Percentiles rank a stretch among this genome's conserved stretches.
Conservation (phyloP, 2,329 filamentous ascomycete genomes). For the Exophiala xenobiotica region DNA sequence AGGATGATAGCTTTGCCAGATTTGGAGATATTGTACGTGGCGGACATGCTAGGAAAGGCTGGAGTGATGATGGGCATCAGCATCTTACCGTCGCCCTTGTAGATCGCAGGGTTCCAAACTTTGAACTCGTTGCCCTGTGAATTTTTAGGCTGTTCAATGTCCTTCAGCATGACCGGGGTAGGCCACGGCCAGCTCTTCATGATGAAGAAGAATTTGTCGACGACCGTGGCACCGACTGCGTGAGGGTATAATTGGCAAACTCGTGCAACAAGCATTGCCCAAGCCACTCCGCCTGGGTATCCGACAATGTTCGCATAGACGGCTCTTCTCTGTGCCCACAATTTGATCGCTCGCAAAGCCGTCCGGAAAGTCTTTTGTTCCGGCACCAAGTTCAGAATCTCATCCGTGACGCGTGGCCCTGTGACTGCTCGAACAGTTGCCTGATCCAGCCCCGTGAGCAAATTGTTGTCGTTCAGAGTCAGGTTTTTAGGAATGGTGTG, state of each 20-base stretch:
- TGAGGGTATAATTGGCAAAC: conserved; percentile 96
- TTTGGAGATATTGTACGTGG: conserved; percentile 87
- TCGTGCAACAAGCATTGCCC: conserved; percentile 95
- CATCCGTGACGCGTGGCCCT: conserved; percentile 89
- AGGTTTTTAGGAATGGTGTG: conserved; percentile 71
- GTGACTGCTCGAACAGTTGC: conserved; percentile 86
- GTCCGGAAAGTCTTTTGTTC: conserved; percentile 86
- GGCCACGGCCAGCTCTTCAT: conserved; percentile 93
- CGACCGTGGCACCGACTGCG: conserved; percentile 81
- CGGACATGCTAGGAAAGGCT: conserved; percentile 96
- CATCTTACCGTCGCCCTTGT: conserved; percentile 77
- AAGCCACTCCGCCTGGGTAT: conserved; percentile 93
- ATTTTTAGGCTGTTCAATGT: conserved; percentile 77
- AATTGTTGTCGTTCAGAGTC: conserved; percentile 75
- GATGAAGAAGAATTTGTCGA: conserved; percentile 91
- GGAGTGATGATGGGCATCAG: conserved; percentile 98
- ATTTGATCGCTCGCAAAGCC: conserved; percentile 86
- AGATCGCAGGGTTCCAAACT: conserved; percentile 90
- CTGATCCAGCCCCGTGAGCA: conserved; percentile 83
- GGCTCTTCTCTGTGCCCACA: conserved; percentile 89
- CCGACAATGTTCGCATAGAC: conserved; percentile 97
- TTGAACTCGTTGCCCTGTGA: conserved; percentile 50
- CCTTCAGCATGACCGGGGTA: conserved; percentile 84
- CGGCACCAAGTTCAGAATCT: conserved; percentile 84
- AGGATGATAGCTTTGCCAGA: conserved; percentile 85